These are phyloP conservation scores for Dendrobium catenatum DNA, from an alignment of 106 monocot species.

Conservation along the genomic window DNA sequence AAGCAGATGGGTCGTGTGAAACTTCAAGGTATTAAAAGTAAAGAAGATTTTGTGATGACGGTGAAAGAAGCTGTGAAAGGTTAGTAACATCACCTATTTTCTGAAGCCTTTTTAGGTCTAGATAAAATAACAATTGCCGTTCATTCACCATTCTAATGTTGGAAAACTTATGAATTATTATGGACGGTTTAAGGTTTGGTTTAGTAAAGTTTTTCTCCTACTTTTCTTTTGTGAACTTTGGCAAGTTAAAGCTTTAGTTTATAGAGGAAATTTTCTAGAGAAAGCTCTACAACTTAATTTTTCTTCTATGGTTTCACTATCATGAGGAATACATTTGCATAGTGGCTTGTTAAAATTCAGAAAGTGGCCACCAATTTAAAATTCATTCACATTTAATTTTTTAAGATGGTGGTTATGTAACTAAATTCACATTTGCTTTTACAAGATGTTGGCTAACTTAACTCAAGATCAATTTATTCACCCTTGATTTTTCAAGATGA, in stretches of 20 bases:
- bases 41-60: conserved; percentile 47
- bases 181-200: neutral
- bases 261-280: neutral
- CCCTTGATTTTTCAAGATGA: too few species aligned
- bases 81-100: conserved; percentile 15
- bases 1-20: conserved; percentile 58
- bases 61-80: conserved; percentile 74
- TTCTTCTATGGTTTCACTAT: neutral
- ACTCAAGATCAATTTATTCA: too few species aligned
- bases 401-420: too few species aligned
- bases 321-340: too few species aligned
- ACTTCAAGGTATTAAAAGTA: conserved; percentile 52
- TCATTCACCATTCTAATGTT: neutral
- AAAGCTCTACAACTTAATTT: neutral
- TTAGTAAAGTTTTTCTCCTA: neutral
- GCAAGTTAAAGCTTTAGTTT: neutral
- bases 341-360: too few species aligned
- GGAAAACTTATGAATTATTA: neutral
- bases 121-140: neutral
- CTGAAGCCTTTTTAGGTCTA: neutral
- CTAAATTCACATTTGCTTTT: too few species aligned
- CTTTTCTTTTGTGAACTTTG: neutral
- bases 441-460: too few species aligned
- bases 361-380: too few species aligned
- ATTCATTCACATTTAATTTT: too few species aligned